phyloP scores from a whole-genome alignment of 2,329 filamentous ascomycete genomes.

The Cladosporium sp. region DNA sequence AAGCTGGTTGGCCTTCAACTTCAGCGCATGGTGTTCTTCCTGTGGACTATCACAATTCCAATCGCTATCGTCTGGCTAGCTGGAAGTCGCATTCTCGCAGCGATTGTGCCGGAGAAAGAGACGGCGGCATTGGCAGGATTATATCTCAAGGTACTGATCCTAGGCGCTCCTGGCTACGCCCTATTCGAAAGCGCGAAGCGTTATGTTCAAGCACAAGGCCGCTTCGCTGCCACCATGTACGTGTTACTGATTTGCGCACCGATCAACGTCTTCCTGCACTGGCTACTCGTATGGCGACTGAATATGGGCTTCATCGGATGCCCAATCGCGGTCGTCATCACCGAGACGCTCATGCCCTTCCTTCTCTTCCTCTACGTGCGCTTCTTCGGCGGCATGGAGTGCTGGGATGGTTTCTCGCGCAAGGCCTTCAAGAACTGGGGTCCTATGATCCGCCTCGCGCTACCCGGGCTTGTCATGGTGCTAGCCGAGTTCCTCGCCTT shows the following conservation, averaged over 20 bases:
- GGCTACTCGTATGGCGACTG: constrained; percentile 67
- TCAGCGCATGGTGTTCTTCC: constrained; percentile 74
- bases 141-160: constrained; percentile 64
- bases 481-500: constrained; percentile 84
- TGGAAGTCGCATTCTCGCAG: constrained; percentile 56
- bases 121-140: constrained; percentile 65
- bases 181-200: constrained; percentile 76
- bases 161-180: constrained; percentile 69
- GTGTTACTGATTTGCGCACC: constrained; percentile 78
- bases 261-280: constrained; percentile 74
- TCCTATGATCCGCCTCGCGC: constrained; percentile 78
- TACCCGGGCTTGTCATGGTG: constrained; percentile 90
- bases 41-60: constrained; percentile 65
- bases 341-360: constrained; percentile 66
- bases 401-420: constrained; percentile 73
- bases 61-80: constrained; percentile 66
- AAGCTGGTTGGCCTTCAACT: constrained; percentile 80
- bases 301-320: constrained; percentile 68
- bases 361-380: constrained; percentile 69
- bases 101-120: constrained; percentile 64
- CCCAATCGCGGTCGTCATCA: constrained; percentile 69
- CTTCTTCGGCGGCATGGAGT: constrained; percentile 64
- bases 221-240: constrained; percentile 79
- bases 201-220: constrained; percentile 78
- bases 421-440: constrained; percentile 68